Conservation (phyloP, 1,139 yeast species). For the Scheffersomyces parashehatae region DNA sequence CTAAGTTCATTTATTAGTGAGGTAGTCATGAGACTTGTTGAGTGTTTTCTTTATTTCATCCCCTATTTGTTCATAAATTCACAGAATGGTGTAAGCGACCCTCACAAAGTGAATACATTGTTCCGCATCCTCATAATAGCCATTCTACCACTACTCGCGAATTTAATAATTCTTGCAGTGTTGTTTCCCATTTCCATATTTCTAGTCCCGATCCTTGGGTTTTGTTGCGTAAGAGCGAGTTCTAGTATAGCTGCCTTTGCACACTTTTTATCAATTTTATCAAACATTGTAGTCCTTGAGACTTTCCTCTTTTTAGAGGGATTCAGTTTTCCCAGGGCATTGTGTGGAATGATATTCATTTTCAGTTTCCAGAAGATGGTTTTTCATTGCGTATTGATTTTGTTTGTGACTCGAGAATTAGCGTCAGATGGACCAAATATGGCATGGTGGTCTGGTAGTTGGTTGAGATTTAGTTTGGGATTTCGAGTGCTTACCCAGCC, state of each 20-base stretch:
- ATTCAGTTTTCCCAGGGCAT: slow-evolving; percentile 57
- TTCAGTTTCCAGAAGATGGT: slow-evolving; percentile 56
- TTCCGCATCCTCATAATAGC: slow-evolving; percentile 53
- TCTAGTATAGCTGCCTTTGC: slow-evolving; percentile 50
- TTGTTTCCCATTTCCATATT: slow-evolving; percentile 29
- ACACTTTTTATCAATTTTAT: slow-evolving; percentile 52
- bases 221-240: slow-evolving; percentile 37
- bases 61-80: slow-evolving; percentile 73
- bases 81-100: slow-evolving; percentile 58
- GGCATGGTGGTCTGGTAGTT: slow-evolving; percentile 89
- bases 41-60: slow-evolving; percentile 42
- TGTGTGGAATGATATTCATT: slow-evolving; percentile 59
- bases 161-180: slow-evolving; percentile 41
- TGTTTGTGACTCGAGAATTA: slow-evolving; percentile 60
- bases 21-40: slow-evolving; percentile 49
- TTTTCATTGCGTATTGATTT: slow-evolving; percentile 39
- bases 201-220: slow-evolving; percentile 45
- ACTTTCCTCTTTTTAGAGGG: slow-evolving; percentile 63
- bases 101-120: slow-evolving; percentile 52
- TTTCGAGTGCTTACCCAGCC: slow-evolving; percentile 65
- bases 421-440: slow-evolving; percentile 55
- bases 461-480: slow-evolving; percentile 65
- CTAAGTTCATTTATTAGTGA: slow-evolving; percentile 55
- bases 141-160: slow-evolving; percentile 53
- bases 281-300: slow-evolving; percentile 58